Conservation (phyloP, 202 grass and related monocot species). For the Dendrocalamus latiflorus region DNA sequence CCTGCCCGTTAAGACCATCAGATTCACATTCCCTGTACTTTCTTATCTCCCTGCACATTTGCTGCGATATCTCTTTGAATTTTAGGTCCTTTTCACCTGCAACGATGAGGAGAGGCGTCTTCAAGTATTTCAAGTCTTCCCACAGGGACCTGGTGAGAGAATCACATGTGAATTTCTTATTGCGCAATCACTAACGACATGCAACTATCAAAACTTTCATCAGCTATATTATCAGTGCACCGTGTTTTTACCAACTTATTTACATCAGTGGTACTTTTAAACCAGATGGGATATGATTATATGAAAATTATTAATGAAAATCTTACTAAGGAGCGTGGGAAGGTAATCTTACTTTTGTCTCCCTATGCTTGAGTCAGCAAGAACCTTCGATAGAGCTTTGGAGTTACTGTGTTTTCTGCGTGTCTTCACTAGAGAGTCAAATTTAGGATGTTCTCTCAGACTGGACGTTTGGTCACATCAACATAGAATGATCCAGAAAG, state of each 20-base stretch:
- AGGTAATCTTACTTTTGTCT: constrained; percentile 60
- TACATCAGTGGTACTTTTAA: neutral
- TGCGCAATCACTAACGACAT: neutral
- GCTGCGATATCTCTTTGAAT: constrained; percentile 57
- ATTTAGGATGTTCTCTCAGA: constrained; percentile 74
- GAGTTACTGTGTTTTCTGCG: constrained; percentile 57
- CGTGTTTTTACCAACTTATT: neutral
- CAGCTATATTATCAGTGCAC: neutral
- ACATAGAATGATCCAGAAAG: constrained; percentile 12
- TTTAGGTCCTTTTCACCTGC: constrained; percentile 82
- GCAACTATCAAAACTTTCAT: neutral
- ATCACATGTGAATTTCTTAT: neutral
- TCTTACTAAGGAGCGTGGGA: neutral
- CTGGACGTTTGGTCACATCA: constrained; percentile 31
- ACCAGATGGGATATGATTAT: neutral
- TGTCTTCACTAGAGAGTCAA: constrained; percentile 43
- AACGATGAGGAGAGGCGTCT: constrained; percentile 69
- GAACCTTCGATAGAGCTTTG: constrained; percentile 62
- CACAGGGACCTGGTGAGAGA: constrained; percentile 56
- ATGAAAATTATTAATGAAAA: constrained; percentile 8
- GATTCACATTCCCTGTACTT: constrained; percentile 11
- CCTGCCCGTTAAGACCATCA: constrained; percentile 11
- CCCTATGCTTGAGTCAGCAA: constrained; percentile 62
- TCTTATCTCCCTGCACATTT: constrained; percentile 60
- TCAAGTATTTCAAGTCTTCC: constrained; percentile 75